Base-by-base conservation (phyloP, 176 grass and related monocot species). In the Musa itinerans region DNA sequence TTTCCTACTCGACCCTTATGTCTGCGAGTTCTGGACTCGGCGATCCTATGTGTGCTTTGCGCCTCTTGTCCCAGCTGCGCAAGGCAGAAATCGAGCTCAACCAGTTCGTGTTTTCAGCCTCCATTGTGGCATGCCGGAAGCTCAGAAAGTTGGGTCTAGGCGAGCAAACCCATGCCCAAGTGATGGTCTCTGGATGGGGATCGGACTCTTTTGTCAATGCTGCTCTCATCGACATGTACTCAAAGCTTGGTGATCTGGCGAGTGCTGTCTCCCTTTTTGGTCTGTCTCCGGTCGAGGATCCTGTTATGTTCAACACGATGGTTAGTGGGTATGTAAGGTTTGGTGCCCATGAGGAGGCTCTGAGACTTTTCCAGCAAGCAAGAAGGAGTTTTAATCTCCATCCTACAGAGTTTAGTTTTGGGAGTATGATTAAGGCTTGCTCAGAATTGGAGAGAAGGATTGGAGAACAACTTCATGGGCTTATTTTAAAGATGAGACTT, bases 351-450 rank as follows among this genome's bases (percentile, higher is more conserved):
- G 50, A 81, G 34, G 73, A 66, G 55, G 78, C 78, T 63, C 22
- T 77, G 8, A 11, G 25, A n/a, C 62, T 85, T 22, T 81, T 81
- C 66, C 54, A 53, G 57, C 73, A 78, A 58, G 54, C 78, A 71
- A 78, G 53, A 22, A 10, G 55, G 55, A 57, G 11, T 50, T 64
- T 64, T 78, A 63, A 65, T 73, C 64, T 85, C 61, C 66, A 70
- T 65, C 73, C 74, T 23, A 66, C 83, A 49, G 65, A 81, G 11
- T 85, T 81, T 71, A 81, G 78, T 55, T 81, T 78, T 81, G 69
- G 66, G 43, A 81, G 62, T 63, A 56, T 81, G 54, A 62, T 72
- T 56, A 85, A 85, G 43, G 78, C 73, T 12, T 81, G 73, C 73
- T 78, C 75, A 25, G 83, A 85, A 58, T 81, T 81, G 63, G 78